These are phyloP conservation scores for Populus tremula DNA, from an alignment of 345 rosid genomes.

Conservation along the genomic window DNA sequence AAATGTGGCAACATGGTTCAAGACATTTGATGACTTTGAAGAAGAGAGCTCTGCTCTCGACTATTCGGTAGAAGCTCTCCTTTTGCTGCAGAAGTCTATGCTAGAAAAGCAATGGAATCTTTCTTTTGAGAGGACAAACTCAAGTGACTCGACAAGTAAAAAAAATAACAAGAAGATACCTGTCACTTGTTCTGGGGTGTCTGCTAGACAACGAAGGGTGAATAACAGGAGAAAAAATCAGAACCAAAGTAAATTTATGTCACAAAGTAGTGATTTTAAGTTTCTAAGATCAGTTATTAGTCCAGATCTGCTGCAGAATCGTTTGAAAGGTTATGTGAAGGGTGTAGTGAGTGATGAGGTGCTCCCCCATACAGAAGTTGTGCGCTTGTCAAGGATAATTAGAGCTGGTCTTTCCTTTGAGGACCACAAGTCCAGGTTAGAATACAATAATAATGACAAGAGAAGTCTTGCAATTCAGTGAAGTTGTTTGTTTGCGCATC, in stretches of 20 bases:
- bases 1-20: conserved; percentile 38
- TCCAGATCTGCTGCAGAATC: conserved; percentile 60
- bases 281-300: conserved; percentile 42
- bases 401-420: conserved; percentile 77
- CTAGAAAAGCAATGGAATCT: conserved; percentile 94
- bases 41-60: conserved; percentile 49
- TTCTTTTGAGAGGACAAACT: conserved; percentile 51
- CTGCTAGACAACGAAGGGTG: conserved; percentile 78
- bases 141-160: conserved; percentile 30
- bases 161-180: conserved; percentile 45
- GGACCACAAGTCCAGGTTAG: conserved; percentile 73
- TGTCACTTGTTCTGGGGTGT: conserved; percentile 65
- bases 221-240: conserved; percentile 43
- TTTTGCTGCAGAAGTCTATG: conserved; percentile 83
- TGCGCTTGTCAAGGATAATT: conserved; percentile 66
- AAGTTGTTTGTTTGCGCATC: background rate
- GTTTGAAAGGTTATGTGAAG: conserved; percentile 70
- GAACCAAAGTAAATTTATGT: conserved; percentile 30
- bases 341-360: conserved; percentile 69
- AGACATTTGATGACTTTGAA: conserved; percentile 34
- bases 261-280: conserved; percentile 30
- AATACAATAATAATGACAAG: background rate
- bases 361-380: conserved; percentile 80
- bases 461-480: background rate
- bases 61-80: conserved; percentile 68